Conservation (phyloP, 2,329 filamentous ascomycete genomes). For the Colletotrichum agaves region DNA sequence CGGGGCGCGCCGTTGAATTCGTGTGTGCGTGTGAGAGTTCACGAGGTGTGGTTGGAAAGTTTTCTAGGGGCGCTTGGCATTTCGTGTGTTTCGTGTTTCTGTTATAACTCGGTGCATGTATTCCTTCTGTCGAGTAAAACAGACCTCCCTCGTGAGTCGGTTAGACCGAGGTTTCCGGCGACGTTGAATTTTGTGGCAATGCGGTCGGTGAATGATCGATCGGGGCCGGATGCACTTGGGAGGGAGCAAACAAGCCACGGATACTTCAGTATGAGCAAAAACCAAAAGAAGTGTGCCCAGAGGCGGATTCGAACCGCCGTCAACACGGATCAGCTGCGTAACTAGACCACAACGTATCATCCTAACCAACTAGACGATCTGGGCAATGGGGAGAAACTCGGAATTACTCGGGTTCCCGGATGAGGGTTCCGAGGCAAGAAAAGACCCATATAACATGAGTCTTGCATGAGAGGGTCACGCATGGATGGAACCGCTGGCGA, state of each 20-base stretch:
- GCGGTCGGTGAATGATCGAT: too few species aligned
- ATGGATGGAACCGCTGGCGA: conserved; percentile 7
- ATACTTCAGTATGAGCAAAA: not conserved
- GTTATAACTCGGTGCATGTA: not conserved
- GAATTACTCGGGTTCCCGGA: not conserved
- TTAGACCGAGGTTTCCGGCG: not conserved
- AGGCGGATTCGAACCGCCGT: conserved; percentile 39
- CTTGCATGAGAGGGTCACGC: conserved; percentile 5
- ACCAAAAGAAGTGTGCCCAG: conserved; percentile 4
- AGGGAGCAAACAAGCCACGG: not conserved
- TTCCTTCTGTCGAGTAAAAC: not conserved
- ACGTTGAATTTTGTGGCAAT: too few species aligned
- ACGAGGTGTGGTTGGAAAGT: not conserved
- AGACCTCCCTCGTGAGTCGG: not conserved
- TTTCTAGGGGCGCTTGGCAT: not conserved
- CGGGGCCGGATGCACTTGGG: not conserved
- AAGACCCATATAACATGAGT: conserved; percentile 3
- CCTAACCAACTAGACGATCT: conserved; percentile 38
- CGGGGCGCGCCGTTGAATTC: not conserved
- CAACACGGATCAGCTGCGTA: conserved; percentile 35
- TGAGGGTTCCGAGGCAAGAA: not conserved
- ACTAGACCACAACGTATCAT: conserved; percentile 37
- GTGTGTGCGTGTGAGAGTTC: not conserved
- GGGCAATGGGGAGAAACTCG: conserved; percentile 3
- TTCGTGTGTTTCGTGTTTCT: not conserved